Evolutionary conservation across 148 eudicot species (phyloP).

Genomic region (Fagopyrum homotropicum): DNA sequence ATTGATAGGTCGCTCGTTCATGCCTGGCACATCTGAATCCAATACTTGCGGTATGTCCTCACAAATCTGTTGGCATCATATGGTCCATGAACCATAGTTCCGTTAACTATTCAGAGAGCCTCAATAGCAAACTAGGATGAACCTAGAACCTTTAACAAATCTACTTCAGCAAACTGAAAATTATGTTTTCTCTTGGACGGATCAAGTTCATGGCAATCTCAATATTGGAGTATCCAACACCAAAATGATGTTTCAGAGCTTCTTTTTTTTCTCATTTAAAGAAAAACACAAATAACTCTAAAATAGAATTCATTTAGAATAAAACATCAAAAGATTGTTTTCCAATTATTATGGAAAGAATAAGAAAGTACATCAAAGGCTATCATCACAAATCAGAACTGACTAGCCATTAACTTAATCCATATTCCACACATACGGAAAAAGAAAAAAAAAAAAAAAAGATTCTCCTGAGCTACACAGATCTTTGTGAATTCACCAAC

Average conservation of each 20-base stretch:
- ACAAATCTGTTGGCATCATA: constrained; percentile 53
- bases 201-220: constrained; percentile 2
- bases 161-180: neutral
- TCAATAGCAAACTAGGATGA: neutral
- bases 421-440: neutral
- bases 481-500: neutral
- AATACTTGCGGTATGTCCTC: constrained; percentile 95
- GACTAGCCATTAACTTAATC: neutral
- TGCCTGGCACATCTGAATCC: constrained; percentile 84
- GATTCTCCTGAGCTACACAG: neutral
- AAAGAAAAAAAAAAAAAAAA: neutral
- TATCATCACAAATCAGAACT: neutral
- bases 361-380: neutral
- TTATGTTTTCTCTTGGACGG: neutral
- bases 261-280: neutral
- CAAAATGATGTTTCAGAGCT: neutral
- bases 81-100: neutral
- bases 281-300: neutral
- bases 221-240: neutral
- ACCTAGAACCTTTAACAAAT: constrained; percentile 5
- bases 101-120: neutral
- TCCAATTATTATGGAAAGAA: neutral
- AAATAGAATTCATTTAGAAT: neutral
- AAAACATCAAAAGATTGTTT: neutral
- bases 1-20: constrained; percentile 85